Base-by-base conservation (phyloP, 345 rosid genomes). In the Bruguiera parviflora region DNA sequence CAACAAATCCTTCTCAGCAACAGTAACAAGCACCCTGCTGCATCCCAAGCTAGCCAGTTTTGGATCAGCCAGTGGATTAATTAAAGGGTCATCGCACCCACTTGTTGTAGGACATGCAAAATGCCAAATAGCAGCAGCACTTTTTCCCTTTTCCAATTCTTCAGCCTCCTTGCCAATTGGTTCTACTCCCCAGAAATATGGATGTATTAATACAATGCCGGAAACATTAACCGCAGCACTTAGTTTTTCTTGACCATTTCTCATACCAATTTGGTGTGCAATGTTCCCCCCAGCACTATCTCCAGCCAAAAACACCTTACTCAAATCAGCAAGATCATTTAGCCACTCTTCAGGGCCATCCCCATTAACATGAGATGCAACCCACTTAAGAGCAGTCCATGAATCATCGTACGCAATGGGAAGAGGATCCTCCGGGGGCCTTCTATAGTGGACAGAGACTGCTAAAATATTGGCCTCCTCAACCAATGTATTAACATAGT, bases 1-100 rank as follows among this genome's bases (percentile, higher is more conserved):
- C 24, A 75, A 33, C 4, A 6, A 0, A 64, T 87, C 89, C 21
- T 69, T 66, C 63, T 75, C 88, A 0, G 87, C 84, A 20, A 83
- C 75, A 21, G 33, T 20, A 21, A 72, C 35, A 53, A 70, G 61
- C 37, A 70, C 61, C 53, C 25, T 70, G 16, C 29, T 19, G 22
- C 73, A 62, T 18, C 73, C 73, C 35, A 62, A 8, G 24, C 7
- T 32, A 9, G 22, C 61, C 60, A 70, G 32, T 2, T 62, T 53
- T 24, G 73, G 67, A 19, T 70, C 67, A 3, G 9, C 5, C n/a
- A 52, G 22, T 2, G 73, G 67, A 27, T 70, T 70, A n/a, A 70
- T 52, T n/a, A 20, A 22, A 8, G 73, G 67, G 37, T 70, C 67
- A 33, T 70, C 67, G 13, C 73, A 52, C 33, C 73, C 73, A 53